Base-by-base conservation (phyloP, 2,329 filamentous ascomycete genomes). In the Fusarium sp. region DNA sequence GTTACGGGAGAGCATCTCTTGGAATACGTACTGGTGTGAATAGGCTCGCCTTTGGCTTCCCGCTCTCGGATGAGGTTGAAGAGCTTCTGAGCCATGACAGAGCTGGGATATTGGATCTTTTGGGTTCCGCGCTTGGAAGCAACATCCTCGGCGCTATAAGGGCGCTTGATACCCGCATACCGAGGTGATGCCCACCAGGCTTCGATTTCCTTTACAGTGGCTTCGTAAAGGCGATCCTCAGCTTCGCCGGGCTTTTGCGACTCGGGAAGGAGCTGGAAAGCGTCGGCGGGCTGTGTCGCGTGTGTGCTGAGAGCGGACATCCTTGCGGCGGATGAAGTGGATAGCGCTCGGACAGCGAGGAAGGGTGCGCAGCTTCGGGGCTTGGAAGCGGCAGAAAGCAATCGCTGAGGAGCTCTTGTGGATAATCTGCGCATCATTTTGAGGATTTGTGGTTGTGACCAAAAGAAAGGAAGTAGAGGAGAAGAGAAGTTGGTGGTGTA, bases 111-210 rank as follows among this genome's bases (percentile, higher is more conserved):
- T 51, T 88, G 89, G 77, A 97, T 93, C 76, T 93, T 89, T 71
- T 98, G 87, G 8, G 94, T 91, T 11, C 96, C 96, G 65, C 96
- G 88, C 84, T 98, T 98, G 80, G 92, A 94, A 65, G 97, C 95
- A 7, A 99, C 92, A 82, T 97, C 94, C 74, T 91, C 92, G 2
- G 94, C 92, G 19, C 91, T 92, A 79, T 98, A 99, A 13, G 95
- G 94, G 45, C 96, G 88, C 84, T 92, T 96, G 84, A 98, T 98
- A 63, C 93, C 95, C 70, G 91, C 87, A 78, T 90, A 99, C 58
- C 96, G 90, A 9, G 93, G 91, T 40, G 91, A 91, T 21, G 88
- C 87, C 95, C 95, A 99, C 96, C 95, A 98, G 28, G 91, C 87
- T 79, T 94, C 89, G 14, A 98, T 94, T 74, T 96, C 91, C 75